These are phyloP conservation scores for Protomyces pachydermus DNA, from an alignment of 1,139 yeast species.

Conservation along the genomic window DNA sequence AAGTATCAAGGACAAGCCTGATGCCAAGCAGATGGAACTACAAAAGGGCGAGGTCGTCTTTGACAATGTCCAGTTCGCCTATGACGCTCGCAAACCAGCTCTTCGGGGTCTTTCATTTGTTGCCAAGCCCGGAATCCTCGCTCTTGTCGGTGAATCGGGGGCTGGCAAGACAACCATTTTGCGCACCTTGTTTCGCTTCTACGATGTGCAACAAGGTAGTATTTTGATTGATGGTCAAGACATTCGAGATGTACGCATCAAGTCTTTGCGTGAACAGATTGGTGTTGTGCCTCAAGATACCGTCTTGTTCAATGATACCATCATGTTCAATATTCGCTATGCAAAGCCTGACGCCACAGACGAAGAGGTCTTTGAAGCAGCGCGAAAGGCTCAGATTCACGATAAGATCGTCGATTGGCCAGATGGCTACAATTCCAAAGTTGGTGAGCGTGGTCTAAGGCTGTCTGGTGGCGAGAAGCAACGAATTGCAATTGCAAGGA, in stretches of 20 bases:
- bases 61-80: constrained; percentile 89
- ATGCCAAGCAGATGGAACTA: constrained; percentile 55
- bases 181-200: constrained; percentile 78
- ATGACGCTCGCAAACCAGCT: constrained; percentile 81
- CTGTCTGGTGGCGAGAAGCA: constrained; percentile 87
- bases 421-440: constrained; percentile 58
- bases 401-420: constrained; percentile 55
- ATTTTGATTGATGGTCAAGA: constrained; percentile 88
- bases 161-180: constrained; percentile 90
- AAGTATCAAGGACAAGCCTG: constrained; percentile 27
- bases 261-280: constrained; percentile 63
- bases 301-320: constrained; percentile 87
- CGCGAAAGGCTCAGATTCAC: constrained; percentile 65
- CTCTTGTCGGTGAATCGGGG: constrained; percentile 86
- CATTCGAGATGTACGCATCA: constrained; percentile 66
- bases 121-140: constrained; percentile 88
- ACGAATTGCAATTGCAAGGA: constrained; percentile 79
- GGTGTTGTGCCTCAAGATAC: constrained; percentile 99
- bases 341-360: constrained; percentile 73
- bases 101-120: constrained; percentile 70
- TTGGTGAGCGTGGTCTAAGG: constrained; percentile 82
- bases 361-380: constrained; percentile 61
- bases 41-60: constrained; percentile 58
- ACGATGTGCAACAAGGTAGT: constrained; percentile 73
- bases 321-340: constrained; percentile 78